These are phyloP conservation scores for Brassica napus DNA, from an alignment of 345 rosid genomes.

Conservation along the genomic window DNA sequence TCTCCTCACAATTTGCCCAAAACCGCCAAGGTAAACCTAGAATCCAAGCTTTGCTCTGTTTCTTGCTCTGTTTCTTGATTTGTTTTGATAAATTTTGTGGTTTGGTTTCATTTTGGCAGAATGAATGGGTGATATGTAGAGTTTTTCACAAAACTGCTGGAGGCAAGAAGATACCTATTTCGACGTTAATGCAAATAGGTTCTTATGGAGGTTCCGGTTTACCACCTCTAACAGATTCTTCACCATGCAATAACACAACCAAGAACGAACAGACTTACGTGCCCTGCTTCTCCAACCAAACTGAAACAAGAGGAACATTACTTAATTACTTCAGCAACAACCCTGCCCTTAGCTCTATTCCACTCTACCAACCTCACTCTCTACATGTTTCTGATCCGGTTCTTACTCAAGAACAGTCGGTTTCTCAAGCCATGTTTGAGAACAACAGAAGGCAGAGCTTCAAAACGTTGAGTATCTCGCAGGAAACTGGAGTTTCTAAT, in stretches of 20 bases:
- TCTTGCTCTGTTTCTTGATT: slow-evolving; percentile 11
- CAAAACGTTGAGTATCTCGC: slow-evolving; percentile 56
- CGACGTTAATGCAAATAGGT: slow-evolving; percentile 48
- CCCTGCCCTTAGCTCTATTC: slow-evolving; percentile 33
- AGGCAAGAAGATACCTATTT: slow-evolving; percentile 71
- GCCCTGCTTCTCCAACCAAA: slow-evolving; percentile 99
- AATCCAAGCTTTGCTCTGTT: slow-evolving; percentile 13
- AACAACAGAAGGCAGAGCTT: slow-evolving; percentile 44
- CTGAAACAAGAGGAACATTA: slow-evolving; percentile 44
- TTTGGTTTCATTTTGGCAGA: slow-evolving; percentile 47
- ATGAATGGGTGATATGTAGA: slow-evolving; percentile 94
- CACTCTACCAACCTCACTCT: slow-evolving; percentile 45
- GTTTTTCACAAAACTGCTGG: slow-evolving; percentile 74
- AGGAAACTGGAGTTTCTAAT: slow-evolving; percentile 50
- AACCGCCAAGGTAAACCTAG: slow-evolving; percentile 63
- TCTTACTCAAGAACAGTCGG: slow-evolving; percentile 51
- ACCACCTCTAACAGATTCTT: slow-evolving; percentile 72
- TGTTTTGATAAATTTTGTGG: slow-evolving; percentile 6
- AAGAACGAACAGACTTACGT: slow-evolving; percentile 60
- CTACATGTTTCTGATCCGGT: slow-evolving; percentile 34
- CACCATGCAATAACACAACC: slow-evolving; percentile 42
- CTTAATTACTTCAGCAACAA: slow-evolving; percentile 45
- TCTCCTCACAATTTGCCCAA: slow-evolving; percentile 71
- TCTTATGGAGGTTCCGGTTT: slow-evolving; percentile 48
- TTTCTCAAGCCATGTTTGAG: slow-evolving; percentile 52